Evolutionary conservation across 2,329 filamentous ascomycete genomes (phyloP).

Genomic region (Nigrospora oryzae): DNA sequence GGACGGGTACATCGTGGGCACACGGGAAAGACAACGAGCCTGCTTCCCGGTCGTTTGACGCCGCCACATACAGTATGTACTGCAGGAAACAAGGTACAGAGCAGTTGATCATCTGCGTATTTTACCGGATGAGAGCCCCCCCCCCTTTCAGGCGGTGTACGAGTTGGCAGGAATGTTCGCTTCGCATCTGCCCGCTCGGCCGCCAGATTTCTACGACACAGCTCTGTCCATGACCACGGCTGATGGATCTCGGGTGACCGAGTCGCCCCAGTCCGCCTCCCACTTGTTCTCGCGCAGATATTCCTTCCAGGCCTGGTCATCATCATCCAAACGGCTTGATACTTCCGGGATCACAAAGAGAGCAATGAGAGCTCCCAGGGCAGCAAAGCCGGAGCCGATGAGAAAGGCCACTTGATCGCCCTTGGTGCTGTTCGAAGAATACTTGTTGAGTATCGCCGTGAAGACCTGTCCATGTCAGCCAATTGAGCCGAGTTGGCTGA

Average conservation of each 20-base stretch:
- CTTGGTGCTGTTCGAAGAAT: slow-evolving; percentile 25
- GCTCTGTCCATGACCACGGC: slow-evolving; percentile 10
- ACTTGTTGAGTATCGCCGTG: slow-evolving; percentile 38
- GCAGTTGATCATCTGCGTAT: no score
- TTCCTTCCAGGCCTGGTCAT: slow-evolving; percentile 32
- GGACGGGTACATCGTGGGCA: no score
- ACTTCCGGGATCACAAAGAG: slow-evolving; percentile 37
- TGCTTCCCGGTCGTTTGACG: no score
- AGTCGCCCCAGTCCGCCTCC: slow-evolving; percentile 23
- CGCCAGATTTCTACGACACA: neutral
- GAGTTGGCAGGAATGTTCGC: no score
- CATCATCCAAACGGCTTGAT: slow-evolving; percentile 29
- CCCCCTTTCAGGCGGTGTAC: no score
- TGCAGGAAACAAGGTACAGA: no score
- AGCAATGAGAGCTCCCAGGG: slow-evolving; percentile 32
- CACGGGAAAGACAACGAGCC: no score
- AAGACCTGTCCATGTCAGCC: slow-evolving; percentile 25
- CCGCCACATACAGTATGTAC: no score
- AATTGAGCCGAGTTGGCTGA: no score
- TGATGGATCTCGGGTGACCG: slow-evolving; percentile 16
- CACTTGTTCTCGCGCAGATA: slow-evolving; percentile 34
- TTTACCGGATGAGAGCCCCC: no score
- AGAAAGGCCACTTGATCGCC: slow-evolving; percentile 41
- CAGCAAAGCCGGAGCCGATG: slow-evolving; percentile 39
- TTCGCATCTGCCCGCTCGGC: no score